phyloP scores from a whole-genome alignment of 129 eudicot species.

The Glebionis coronaria region DNA sequence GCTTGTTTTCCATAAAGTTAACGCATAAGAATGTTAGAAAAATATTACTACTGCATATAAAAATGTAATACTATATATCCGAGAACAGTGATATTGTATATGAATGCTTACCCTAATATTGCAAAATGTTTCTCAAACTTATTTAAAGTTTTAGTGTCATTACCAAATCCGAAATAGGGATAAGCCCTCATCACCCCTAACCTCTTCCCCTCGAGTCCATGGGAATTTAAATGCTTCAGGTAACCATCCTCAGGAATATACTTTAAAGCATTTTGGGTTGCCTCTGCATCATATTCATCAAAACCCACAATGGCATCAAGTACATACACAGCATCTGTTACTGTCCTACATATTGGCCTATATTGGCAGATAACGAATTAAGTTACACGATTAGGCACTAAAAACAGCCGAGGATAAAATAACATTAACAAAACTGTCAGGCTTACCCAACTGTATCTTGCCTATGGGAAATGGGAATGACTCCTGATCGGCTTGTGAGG shows the following conservation, averaged over 20 bases:
- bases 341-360: constrained; percentile 71
- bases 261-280: constrained; percentile 52
- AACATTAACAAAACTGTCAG: not conserved
- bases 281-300: constrained; percentile 51
- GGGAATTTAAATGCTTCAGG: constrained; percentile 40
- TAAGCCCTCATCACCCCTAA: constrained; percentile 45
- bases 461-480: constrained; percentile 57
- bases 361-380: not conserved
- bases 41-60: not conserved
- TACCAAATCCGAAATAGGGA: constrained; percentile 33
- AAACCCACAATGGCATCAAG: constrained; percentile 65
- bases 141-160: constrained; percentile 29
- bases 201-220: constrained; percentile 57
- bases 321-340: constrained; percentile 55
- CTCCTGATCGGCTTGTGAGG: constrained; percentile 69
- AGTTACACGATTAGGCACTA: too few species aligned
- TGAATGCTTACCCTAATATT: constrained; percentile 39
- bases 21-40: not conserved
- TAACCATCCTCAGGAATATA: constrained; percentile 62
- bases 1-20: constrained; percentile 26
- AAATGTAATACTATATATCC: not conserved
- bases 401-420: too few species aligned
- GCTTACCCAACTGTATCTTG: constrained; percentile 79
- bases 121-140: constrained; percentile 46
- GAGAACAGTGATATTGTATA: not conserved